phyloP scores from a whole-genome alignment of 2,329 filamentous ascomycete genomes.

The Amylocarpus encephaloides region DNA sequence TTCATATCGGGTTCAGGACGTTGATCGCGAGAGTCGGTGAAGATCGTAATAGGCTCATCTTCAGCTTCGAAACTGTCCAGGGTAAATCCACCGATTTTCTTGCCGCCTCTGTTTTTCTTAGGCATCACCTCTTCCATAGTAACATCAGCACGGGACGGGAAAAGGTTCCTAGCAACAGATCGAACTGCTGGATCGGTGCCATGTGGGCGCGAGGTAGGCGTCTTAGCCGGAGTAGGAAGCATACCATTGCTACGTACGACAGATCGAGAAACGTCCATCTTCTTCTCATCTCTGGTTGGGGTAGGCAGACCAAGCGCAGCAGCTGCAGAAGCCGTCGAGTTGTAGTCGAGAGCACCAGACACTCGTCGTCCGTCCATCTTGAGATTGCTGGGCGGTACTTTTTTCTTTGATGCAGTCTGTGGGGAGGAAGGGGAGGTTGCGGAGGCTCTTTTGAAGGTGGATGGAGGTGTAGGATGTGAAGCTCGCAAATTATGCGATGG shows the following conservation, averaged over 20 bases:
- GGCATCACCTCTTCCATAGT: conserved; percentile 53
- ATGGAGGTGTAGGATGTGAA: conserved; percentile 23
- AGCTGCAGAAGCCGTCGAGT: conserved; percentile 39
- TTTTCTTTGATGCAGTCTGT: conserved; percentile 25
- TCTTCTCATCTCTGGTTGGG: conserved; percentile 20
- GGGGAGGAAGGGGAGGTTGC: conserved; percentile 22
- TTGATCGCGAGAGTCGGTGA: conserved; percentile 73
- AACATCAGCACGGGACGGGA: conserved; percentile 38
- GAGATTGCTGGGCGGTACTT: conserved; percentile 26
- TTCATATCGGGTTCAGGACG: conserved; percentile 62
- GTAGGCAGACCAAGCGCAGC: conserved; percentile 23
- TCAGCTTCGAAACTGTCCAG: conserved; percentile 54
- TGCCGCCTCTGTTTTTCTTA: conserved; percentile 51
- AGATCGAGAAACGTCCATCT: conserved; percentile 18
- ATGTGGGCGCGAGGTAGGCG: conserved; percentile 53
- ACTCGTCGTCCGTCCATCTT: conserved; percentile 43
- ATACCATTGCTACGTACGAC: conserved; percentile 39
- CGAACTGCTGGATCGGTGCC: conserved; percentile 45
- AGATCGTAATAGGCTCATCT: conserved; percentile 63
- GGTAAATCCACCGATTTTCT: conserved; percentile 49
- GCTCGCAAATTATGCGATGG: conserved; percentile 38
- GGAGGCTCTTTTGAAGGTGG: conserved; percentile 16
- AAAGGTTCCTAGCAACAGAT: conserved; percentile 54
- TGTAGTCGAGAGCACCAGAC: conserved; percentile 40
- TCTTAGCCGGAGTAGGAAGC: conserved; percentile 75